Evolutionary conservation across 805 yeast genomes (phyloP).

Genomic region (Nakazawaea wickerhamii): DNA sequence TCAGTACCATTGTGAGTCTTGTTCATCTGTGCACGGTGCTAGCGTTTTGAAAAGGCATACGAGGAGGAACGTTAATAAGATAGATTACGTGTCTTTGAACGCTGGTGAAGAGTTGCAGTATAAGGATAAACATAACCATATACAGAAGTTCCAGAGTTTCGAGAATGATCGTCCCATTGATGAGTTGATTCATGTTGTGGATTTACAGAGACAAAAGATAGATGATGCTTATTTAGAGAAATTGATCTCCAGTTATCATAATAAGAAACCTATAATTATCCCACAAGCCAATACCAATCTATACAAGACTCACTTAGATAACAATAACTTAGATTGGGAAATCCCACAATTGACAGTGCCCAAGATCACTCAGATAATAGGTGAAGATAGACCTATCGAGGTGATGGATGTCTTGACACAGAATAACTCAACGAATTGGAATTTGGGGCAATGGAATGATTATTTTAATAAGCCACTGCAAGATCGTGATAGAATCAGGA

Average conservation of each 20-base stretch:
- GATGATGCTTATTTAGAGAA: slow-evolving; percentile 21
- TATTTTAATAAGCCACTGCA: slow-evolving; percentile 46
- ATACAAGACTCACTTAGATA: slow-evolving; percentile 6
- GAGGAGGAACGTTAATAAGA: slow-evolving; percentile 41
- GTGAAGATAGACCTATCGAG: slow-evolving; percentile 58
- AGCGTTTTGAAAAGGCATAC: slow-evolving; percentile 47
- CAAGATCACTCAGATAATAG: slow-evolving; percentile 52
- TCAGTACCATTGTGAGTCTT: slow-evolving; percentile 51
- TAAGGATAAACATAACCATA: slow-evolving; percentile 57
- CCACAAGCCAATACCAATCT: slow-evolving; percentile 17
- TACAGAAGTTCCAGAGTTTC: slow-evolving; percentile 26
- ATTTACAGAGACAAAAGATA: slow-evolving; percentile 19
- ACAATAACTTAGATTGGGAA: slow-evolving; percentile 17
- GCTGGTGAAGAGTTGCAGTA: slow-evolving; percentile 57
- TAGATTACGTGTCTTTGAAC: slow-evolving; percentile 77
- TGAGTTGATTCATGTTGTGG: slow-evolving; percentile 25
- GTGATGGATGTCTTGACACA: slow-evolving; percentile 91
- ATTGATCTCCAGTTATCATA: slow-evolving; percentile 22
- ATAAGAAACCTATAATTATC: slow-evolving; percentile 27
- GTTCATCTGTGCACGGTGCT: slow-evolving; percentile 43
- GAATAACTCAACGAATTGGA: slow-evolving; percentile 63
- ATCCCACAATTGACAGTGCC: slow-evolving; percentile 56
- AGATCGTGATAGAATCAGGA: slow-evolving; percentile 60
- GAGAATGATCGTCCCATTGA: slow-evolving; percentile 21
- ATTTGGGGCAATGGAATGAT: slow-evolving; percentile 65